Evolutionary conservation across 2,329 filamentous ascomycete species (phyloP).

Genomic region (Diaporthe ilicicola): DNA sequence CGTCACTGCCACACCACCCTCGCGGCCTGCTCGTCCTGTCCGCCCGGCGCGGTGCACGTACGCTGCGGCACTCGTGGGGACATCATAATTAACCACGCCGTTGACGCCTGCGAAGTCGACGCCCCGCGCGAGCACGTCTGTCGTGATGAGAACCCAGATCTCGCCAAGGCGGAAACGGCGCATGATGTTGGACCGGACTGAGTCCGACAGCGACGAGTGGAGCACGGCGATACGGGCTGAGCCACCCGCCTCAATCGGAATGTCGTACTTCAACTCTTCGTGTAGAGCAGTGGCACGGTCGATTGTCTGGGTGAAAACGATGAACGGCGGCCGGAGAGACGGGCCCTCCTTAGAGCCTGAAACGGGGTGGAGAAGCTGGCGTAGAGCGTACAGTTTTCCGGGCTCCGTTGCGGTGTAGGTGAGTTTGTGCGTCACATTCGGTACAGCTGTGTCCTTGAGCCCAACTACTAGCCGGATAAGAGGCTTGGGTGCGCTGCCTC

Average conservation of each 20-base stretch:
- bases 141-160: slow-evolving; percentile 96
- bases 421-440: slow-evolving; percentile 89
- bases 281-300: slow-evolving; percentile 87
- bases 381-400: slow-evolving; percentile 90
- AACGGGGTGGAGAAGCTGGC: slow-evolving; percentile 85
- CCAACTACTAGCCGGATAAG: slow-evolving; percentile 92
- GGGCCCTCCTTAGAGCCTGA: slow-evolving; percentile 63
- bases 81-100: slow-evolving; percentile 97
- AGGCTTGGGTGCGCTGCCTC: slow-evolving; percentile 51
- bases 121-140: slow-evolving; percentile 89
- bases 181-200: slow-evolving; percentile 82
- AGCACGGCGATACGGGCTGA: slow-evolving; percentile 86
- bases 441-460: slow-evolving; percentile 93
- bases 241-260: slow-evolving; percentile 86
- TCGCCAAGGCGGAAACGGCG: slow-evolving; percentile 89
- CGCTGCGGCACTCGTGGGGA: slow-evolving; percentile 86
- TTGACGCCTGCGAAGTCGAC: slow-evolving; percentile 96
- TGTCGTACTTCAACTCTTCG: slow-evolving; percentile 92
- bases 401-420: slow-evolving; percentile 92
- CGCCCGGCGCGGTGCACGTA: slow-evolving; percentile 95
- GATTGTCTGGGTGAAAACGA: slow-evolving; percentile 97
- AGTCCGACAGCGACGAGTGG: slow-evolving; percentile 84
- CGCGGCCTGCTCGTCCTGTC: slow-evolving; percentile 86
- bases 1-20: slow-evolving; percentile 89
- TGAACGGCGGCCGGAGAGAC: slow-evolving; percentile 82